Evolutionary conservation across 768 basidiomycete genomes (phyloP), one percentile per base, ranked within the genome.

Genomic region (Russula lepida): DNA sequence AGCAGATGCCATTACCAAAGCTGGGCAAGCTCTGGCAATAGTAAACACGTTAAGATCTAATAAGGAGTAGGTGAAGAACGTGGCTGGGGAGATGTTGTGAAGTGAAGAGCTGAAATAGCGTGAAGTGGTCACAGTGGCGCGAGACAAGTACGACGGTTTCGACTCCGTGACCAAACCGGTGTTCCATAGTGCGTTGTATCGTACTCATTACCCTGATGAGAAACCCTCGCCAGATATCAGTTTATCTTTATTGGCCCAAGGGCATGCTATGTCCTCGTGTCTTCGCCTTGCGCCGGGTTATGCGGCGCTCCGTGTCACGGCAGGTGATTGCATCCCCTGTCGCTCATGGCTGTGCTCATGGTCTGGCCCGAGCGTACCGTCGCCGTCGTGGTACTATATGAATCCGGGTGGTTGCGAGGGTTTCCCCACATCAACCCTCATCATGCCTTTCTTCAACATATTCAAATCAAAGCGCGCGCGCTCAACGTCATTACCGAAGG

Each of bases 1-100:
- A 11, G 66, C 64, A 47, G 64, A 66, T 35, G 66, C 66, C 27
- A 65, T 66, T 28, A 43, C 62, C 57, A 65, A 13, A 33, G 57
- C 54, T 17, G 63, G 60, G 52, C 64, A 65, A 41, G 66, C 66
- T 12, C 43, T 66, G 44, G 47, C 39, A 19, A 49, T 56, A 13
- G 56, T 66, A 44, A 62, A 56, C 23, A n/a, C 56, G 47, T 35
- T 66, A 37, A 59, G 56, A 25, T 52, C 49, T 47, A 59, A 52
- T 41, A 53, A 59, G 56, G 53, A 54, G 32, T 58, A 58, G 54
- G 51, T 39, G 23, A 30, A 25, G 43, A 52, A 44, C 54, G 54
- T 66, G 55, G 25, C 23, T 39, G 28, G 25, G 47, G 61, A 30
- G 56, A 39, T 32, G 19, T 21, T 54, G 62, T 63, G 57, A 63